These are phyloP conservation scores for Termitomyces sp. DNA, from an alignment of 768 basidiomycete species.

Conservation along the genomic window DNA sequence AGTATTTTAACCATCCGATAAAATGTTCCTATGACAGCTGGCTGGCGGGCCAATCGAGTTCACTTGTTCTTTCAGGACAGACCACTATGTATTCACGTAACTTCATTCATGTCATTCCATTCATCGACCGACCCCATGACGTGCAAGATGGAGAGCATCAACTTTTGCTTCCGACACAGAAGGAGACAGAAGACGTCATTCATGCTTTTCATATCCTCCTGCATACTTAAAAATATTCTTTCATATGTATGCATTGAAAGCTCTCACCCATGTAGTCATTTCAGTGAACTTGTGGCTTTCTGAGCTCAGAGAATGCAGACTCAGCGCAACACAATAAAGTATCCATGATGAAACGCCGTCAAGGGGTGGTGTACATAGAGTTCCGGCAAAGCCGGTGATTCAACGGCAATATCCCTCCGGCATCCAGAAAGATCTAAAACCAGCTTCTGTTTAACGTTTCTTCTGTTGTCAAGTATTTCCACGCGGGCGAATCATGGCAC, in stretches of 20 bases:
- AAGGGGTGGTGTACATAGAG: too few species aligned
- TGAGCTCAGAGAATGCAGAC: neutral
- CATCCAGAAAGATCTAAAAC: too few species aligned
- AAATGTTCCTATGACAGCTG: neutral
- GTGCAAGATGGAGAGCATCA: neutral
- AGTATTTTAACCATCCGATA: too few species aligned
- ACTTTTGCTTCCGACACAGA: slow-evolving; percentile 1
- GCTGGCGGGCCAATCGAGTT: neutral
- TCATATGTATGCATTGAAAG: neutral
- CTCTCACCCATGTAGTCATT: neutral
- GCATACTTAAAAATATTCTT: neutral
- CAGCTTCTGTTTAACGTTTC: neutral
- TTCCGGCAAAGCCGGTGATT: neutral
- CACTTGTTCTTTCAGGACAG: too few species aligned
- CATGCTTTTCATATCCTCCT: neutral
- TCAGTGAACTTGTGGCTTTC: neutral
- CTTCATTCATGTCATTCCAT: neutral
- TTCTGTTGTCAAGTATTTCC: slow-evolving; percentile 6
- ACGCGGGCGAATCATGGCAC: slow-evolving; percentile 5
- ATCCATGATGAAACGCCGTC: too few species aligned
- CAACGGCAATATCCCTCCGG: slow-evolving; percentile 1
- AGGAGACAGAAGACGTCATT: slow-evolving; percentile 6
- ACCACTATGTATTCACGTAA: neutral
- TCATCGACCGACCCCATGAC: slow-evolving; percentile 1
- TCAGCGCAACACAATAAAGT: neutral